These are phyloP conservation scores for Myochromella boudieri DNA, from an alignment of 768 basidiomycete species.

Conservation along the genomic window DNA sequence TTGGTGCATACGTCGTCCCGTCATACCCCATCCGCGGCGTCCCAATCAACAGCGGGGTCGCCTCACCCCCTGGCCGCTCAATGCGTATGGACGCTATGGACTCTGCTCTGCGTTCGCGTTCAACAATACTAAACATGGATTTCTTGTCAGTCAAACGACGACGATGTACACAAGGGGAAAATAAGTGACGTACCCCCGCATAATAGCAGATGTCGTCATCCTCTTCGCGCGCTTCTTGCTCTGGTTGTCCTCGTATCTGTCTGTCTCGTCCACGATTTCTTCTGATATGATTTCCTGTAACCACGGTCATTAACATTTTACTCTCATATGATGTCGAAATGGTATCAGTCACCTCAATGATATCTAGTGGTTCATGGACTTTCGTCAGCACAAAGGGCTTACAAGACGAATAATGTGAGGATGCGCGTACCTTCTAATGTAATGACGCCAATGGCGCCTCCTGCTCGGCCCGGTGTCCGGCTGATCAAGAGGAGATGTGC, in stretches of 20 bases:
- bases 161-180: background rate
- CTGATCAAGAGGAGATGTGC: conserved; percentile 90
- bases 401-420: background rate
- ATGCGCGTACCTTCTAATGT: conserved; percentile 80
- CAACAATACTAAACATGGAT: conserved; percentile 46
- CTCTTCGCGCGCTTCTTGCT: conserved; percentile 74
- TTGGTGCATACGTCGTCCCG: conserved; percentile 24
- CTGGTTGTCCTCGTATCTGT: conserved; percentile 85
- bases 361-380: conserved; percentile 42
- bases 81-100: too few species aligned
- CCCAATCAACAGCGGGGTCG: background rate
- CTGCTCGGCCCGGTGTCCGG: conserved; percentile 74
- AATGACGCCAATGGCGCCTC: conserved; percentile 89
- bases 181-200: conserved; percentile 62
- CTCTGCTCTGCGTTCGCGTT: conserved; percentile 42
- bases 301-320: too few species aligned
- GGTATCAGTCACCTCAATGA: conserved; percentile 70
- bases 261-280: conserved; percentile 95
- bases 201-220: conserved; percentile 68
- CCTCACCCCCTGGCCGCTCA: conserved; percentile 13
- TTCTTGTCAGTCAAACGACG: background rate
- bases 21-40: background rate
- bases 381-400: background rate
- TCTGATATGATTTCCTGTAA: conserved; percentile 89
- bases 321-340: too few species aligned